phyloP scores from a whole-genome alignment of 176 grass and related monocot species.

The Musa itinerans region DNA sequence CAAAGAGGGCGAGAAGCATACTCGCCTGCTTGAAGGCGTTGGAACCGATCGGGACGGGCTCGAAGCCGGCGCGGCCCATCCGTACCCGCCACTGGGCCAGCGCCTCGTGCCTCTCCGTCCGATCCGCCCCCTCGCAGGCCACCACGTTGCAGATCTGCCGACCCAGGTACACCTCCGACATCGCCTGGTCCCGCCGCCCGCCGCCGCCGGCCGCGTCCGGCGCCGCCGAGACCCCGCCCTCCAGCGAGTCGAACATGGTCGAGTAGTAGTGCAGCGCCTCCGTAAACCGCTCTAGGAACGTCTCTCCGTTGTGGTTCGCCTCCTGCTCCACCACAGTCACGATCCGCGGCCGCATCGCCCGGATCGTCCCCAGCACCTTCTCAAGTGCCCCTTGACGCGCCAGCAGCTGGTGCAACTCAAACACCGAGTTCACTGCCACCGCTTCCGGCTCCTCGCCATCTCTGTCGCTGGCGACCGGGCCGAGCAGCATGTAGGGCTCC shows the following conservation, averaged over 20 bases:
- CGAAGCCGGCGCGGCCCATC: slow-evolving; percentile 26
- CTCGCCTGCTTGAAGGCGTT: background rate
- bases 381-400: background rate
- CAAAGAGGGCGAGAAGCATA: background rate
- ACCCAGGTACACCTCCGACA: slow-evolving; percentile 27
- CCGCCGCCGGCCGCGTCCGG: background rate
- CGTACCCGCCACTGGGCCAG: slow-evolving; percentile 26
- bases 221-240: background rate
- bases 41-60: slow-evolving; percentile 22
- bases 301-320: slow-evolving; percentile 29
- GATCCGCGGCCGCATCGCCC: slow-evolving; percentile 16
- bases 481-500: slow-evolving; percentile 10
- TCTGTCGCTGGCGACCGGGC: background rate
- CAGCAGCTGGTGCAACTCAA: slow-evolving; percentile 5
- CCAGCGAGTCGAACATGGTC: slow-evolving; percentile 18
- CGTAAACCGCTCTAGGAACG: slow-evolving; percentile 21
- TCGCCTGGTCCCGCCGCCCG: background rate
- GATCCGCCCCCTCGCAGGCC: background rate
- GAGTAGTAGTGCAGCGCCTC: slow-evolving; percentile 39
- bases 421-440: slow-evolving; percentile 11
- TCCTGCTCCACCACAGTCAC: slow-evolving; percentile 30
- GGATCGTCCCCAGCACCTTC: slow-evolving; percentile 11
- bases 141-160: slow-evolving; percentile 33
- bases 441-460: background rate
- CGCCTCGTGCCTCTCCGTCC: slow-evolving; percentile 30